Evolutionary conservation across 805 yeast species (phyloP).

Genomic region (Lachancea sp.): DNA sequence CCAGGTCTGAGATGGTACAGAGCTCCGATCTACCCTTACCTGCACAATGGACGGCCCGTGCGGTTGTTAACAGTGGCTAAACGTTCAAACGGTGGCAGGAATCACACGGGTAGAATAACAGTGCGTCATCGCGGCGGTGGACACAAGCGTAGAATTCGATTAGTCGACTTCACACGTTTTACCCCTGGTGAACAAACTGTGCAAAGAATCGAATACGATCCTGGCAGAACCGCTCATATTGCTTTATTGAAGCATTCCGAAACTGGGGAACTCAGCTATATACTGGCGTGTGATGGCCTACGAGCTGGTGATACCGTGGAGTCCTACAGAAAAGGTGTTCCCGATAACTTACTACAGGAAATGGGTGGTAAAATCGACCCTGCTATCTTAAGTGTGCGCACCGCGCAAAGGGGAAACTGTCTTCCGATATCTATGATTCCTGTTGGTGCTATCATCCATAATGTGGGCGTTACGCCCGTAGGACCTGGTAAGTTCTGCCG

Average conservation of each 20-base stretch:
- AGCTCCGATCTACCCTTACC: conserved; percentile 77
- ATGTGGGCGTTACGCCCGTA: conserved; percentile 66
- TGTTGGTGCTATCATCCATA: conserved; percentile 86
- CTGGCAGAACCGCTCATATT: conserved; percentile 88
- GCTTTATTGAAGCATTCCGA: conserved; percentile 68
- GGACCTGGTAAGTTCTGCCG: conserved; percentile 88
- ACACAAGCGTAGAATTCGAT: conserved; percentile 77
- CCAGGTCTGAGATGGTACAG: conserved; percentile 88
- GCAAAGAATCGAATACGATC: conserved; percentile 88
- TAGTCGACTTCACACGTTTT: conserved; percentile 68
- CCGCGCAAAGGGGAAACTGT: conserved; percentile 91
- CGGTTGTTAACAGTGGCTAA: conserved; percentile 66
- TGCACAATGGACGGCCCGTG: conserved; percentile 81
- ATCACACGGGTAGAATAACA: conserved; percentile 79
- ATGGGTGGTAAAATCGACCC: conserved; percentile 93
- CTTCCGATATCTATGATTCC: conserved; percentile 89
- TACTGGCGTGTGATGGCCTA: conserved; percentile 86
- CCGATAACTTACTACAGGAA: conserved; percentile 61
- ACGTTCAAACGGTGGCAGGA: conserved; percentile 79
- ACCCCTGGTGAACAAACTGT: conserved; percentile 72
- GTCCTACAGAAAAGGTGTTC: conserved; percentile 84
- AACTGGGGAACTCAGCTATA: conserved; percentile 63
- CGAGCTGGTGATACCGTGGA: conserved; percentile 90
- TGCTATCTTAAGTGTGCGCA: conserved; percentile 78
- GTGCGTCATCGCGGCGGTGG: conserved; percentile 98